Evolutionary conservation across 2,329 filamentous ascomycete genomes (phyloP), one percentile per base, ranked within the genome.

Genomic region (Neocatenulostroma microsporum): DNA sequence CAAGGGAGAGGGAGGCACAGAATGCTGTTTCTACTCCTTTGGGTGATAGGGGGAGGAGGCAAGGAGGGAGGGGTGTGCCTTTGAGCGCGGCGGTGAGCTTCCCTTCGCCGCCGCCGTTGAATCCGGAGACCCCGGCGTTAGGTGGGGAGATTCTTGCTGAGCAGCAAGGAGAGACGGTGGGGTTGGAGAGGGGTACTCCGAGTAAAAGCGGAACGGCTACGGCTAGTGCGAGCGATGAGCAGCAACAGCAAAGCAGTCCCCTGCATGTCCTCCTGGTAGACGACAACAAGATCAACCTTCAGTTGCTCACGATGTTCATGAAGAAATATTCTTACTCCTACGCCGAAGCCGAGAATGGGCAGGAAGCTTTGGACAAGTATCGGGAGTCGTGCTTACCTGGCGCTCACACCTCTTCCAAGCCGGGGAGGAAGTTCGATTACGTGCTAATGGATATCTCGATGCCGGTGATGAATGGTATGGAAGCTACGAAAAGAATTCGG

Each of bases 381-480:
- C 35, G 31, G 12, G 40, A 36, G 13, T n/a, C 12, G 3, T n/a
- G n/a, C n/a, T n/a, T n/a, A n/a, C 13, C 20, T 7, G n/a, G n/a
- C n/a, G n/a, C n/a, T n/a, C n/a, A n/a, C n/a, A n/a, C n/a, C n/a
- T n/a, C n/a, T n/a, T n/a, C n/a, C n/a, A n/a, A n/a, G n/a, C n/a
- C n/a, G n/a, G n/a, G n/a, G n/a, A 11, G n/a, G n/a, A 12, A 21
- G 11, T 45, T 46, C 33, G 63, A 64, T 28, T 14, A 37, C 2
- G 36, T 58, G 1, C 21, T 56, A 5, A 73, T 73, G 68, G 70
- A 60, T 28, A 47, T 60, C n/a, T 46, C 35, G 14, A 60, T 60
- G 57, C 57, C 57, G 2, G 42, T 58, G 10, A 57, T 60, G 53
- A 50, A 56, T 27, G 56, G 57, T 9, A 45, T 53, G 20, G 48